Evolutionary conservation across 495 filamentous ascomycete genomes (phyloP), one percentile per base, ranked within the genome.

Genomic region (Xylaria longipes): DNA sequence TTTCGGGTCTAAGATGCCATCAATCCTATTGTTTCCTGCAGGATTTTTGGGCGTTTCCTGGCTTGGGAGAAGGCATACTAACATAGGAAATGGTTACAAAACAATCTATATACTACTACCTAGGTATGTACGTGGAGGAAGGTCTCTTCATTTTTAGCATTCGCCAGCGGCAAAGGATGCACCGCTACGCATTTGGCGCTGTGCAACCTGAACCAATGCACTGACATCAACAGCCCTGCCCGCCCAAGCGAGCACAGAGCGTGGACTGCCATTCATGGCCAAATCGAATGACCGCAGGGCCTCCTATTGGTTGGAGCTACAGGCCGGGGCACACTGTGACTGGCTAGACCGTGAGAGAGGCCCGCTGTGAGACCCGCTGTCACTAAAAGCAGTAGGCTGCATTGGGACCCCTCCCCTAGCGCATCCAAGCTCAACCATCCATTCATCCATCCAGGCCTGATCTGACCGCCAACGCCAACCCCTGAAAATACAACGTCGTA

Each of bases 401-500:
- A 50, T 65, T 65, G 62, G 62, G 41, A 17, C 54, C 54, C 54
- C 5, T 7, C 29, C n/a, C 54, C 9, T 57, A 5, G 1, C 17
- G 11, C 11, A 5, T 43, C 60, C 35, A 22, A 64, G 22, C 61
- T 73, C 22, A 11, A 11, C 35, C 39, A 11, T 22, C 35, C 39
- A 29, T 63, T 25, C 35, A 52, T 66, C 64, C 65, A 43, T 67
- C 65, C 65, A 39, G 29, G 25, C 29, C 29, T 67, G 46, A 29
- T 67, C 46, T 56, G 65, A 54, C 65, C 46, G 64, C 64, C 46
- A 50, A 25, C 43, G 12, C 27, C 20, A 9, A 35, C 64, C 65
- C 65, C 65, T 67, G 65, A 67, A 56, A 67, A 50, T 67, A 56
- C 65, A 54, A 67, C 65, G 17, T 48, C 62, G 6, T 48, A 43